Conservation (phyloP, 495 filamentous ascomycete genomes). For the Hypoxylon lenormandii region DNA sequence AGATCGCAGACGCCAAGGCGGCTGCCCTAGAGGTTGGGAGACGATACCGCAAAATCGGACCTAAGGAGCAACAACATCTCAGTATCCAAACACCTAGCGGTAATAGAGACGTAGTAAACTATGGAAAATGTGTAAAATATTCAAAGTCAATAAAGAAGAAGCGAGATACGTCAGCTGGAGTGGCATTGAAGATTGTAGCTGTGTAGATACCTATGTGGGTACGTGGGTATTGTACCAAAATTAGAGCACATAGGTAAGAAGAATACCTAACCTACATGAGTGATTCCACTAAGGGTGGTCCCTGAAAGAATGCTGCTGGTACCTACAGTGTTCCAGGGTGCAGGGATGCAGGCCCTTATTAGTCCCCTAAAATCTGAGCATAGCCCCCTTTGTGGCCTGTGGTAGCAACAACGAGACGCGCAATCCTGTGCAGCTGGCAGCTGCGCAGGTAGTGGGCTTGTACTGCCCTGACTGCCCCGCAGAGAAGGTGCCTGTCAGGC, state of each 20-base stretch:
- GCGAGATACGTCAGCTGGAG: conserved; percentile 19
- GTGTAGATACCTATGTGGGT: no score
- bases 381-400: conserved; percentile 16
- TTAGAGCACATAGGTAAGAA: conserved; percentile 10
- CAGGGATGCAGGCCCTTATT: no score
- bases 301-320: no score
- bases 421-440: not conserved
- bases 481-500: not conserved
- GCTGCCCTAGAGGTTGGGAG: no score
- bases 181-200: conserved; percentile 32
- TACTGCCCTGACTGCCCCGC: not conserved
- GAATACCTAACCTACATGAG: no score
- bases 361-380: conserved; percentile 25
- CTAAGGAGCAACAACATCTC: no score
- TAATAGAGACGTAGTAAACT: not conserved
- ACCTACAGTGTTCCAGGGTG: no score
- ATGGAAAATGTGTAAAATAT: not conserved
- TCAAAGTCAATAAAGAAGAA: not conserved
- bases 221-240: conserved; percentile 23
- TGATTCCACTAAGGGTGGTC: no score
- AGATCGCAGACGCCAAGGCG: no score
- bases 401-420: conserved; percentile 9
- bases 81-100: no score
- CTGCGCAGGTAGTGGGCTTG: not conserved
- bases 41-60: no score